phyloP scores from a whole-genome alignment of 1,284 basidiomycete genomes.

The Papiliotrema flavescens region DNA sequence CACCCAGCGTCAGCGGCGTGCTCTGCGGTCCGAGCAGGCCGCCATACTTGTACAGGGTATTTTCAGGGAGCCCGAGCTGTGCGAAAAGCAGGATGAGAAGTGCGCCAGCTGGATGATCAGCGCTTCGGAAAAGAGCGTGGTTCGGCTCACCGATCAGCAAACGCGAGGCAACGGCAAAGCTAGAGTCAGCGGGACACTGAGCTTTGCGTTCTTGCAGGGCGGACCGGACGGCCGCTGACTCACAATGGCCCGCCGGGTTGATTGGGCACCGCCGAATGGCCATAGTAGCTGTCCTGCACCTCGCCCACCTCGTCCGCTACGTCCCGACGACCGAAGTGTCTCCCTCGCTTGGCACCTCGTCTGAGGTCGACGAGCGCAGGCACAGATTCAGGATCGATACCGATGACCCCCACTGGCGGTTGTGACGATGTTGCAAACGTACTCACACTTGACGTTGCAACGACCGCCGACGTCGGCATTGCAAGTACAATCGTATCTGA shows the following conservation, averaged over 20 bases:
- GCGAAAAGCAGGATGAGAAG: slow-evolving; percentile 12
- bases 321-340: neutral
- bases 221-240: neutral
- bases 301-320: neutral
- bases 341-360: too few relatives aligned
- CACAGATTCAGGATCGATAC: too few relatives aligned
- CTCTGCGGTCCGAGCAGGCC: slow-evolving; percentile 31
- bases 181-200: neutral
- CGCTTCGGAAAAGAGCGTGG: neutral
- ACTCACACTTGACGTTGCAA: too few relatives aligned
- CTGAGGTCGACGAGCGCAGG: too few relatives aligned
- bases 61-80: slow-evolving; percentile 29
- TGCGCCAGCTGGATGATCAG: slow-evolving; percentile 4
- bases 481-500: too few relatives aligned
- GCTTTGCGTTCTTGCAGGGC: neutral
- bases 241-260: slow-evolving; percentile 26
- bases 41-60: slow-evolving; percentile 18
- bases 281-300: slow-evolving; percentile 5
- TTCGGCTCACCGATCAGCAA: slow-evolving; percentile 6
- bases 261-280: slow-evolving; percentile 17
- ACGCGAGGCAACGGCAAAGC: slow-evolving; percentile 5
- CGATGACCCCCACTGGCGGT: too few relatives aligned
- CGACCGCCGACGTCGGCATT: too few relatives aligned
- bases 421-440: too few relatives aligned
- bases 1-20: slow-evolving; percentile 24